phyloP scores from a whole-genome alignment of 176 grass and related monocot genomes.

The Aegilops speltoides region DNA sequence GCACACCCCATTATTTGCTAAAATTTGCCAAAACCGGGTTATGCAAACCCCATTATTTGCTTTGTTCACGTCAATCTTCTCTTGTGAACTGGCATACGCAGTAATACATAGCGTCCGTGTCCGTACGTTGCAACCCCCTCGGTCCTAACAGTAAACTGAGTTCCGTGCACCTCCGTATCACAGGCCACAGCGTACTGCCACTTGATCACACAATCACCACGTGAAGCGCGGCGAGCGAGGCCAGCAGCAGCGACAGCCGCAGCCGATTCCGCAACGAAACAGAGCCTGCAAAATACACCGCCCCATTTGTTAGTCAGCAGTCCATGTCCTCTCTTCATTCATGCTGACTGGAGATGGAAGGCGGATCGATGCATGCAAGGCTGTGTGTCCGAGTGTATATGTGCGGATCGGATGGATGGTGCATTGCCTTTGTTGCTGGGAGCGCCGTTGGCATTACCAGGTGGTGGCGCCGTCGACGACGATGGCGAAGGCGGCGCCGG shows the following conservation, averaged over 20 bases:
- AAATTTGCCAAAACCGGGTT: not conserved
- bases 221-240: not conserved
- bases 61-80: not conserved
- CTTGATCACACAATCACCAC: not conserved
- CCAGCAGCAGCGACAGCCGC: not conserved
- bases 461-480: not conserved
- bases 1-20: not conserved
- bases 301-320: not conserved
- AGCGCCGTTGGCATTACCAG: not conserved
- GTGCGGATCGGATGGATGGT: not conserved
- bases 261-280: not conserved
- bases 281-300: conserved; percentile 8
- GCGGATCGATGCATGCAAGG: not conserved
- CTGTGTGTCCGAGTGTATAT: not conserved
- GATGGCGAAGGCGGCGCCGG: not conserved
- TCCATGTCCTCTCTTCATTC: not conserved
- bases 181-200: not conserved
- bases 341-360: not conserved
- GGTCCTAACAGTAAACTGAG: not conserved
- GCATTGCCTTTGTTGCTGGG: conserved; percentile 24
- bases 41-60: not conserved
- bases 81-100: not conserved
- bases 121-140: too few species aligned
- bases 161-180: not conserved
- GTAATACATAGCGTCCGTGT: too few species aligned